Evolutionary conservation across 768 basidiomycete species (phyloP).

Genomic region (Trametopsis cervina): DNA sequence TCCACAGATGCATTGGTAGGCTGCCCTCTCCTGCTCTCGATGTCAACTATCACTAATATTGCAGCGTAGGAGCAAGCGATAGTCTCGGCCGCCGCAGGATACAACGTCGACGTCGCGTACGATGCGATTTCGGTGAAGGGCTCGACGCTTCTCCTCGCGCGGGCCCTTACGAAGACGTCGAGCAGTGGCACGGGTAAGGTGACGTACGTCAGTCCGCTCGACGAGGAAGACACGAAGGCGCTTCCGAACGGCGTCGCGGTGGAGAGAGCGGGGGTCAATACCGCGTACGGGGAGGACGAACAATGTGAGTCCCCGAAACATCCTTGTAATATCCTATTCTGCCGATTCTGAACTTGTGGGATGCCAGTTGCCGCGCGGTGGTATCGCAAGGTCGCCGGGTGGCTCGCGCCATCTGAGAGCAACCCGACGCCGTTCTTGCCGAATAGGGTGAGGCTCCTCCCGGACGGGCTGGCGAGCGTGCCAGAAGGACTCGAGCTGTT

Average conservation of each 20-base stretch:
- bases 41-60: too few relatives aligned
- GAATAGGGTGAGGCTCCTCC: background rate
- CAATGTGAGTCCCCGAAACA: background rate
- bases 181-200: background rate
- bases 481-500: background rate
- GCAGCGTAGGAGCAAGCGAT: background rate
- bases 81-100: background rate
- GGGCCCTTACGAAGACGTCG: background rate
- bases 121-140: background rate
- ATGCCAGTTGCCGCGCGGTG: background rate
- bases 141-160: background rate
- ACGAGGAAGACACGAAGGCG: background rate
- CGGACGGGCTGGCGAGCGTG: background rate
- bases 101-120: background rate
- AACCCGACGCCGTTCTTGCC: background rate
- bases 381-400: background rate
- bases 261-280: background rate
- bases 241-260: background rate
- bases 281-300: background rate
- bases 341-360: background rate
- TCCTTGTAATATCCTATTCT: too few relatives aligned
- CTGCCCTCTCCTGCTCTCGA: too few relatives aligned
- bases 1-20: background rate
- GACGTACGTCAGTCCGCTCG: background rate
- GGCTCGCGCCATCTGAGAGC: background rate